Percentiles rank a stretch among this genome's conserved stretches.
Conservation (phyloP, 345 rosid species). For the Garcia nutans region DNA sequence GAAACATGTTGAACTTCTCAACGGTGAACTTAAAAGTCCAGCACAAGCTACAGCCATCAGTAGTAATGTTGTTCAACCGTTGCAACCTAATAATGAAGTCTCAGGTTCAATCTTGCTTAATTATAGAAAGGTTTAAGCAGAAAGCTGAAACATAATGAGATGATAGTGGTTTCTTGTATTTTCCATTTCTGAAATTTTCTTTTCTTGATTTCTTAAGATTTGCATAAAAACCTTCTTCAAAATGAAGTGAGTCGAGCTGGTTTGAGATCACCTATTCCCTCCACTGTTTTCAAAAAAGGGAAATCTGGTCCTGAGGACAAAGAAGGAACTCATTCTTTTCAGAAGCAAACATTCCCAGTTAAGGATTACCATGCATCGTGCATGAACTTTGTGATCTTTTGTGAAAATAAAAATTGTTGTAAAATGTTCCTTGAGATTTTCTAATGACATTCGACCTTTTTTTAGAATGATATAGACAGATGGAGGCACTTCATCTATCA, state of each 20-base stretch:
- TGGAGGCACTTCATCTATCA: constrained; percentile 23
- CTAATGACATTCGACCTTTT: constrained; percentile 34
- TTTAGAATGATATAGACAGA: constrained; percentile 49
- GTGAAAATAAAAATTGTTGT: background rate
- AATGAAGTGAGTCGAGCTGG: constrained; percentile 24
- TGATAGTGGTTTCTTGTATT: background rate
- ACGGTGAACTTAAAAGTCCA: constrained; percentile 31
- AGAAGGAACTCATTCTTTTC: constrained; percentile 18
- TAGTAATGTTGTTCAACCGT: constrained; percentile 17
- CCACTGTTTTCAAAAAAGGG: constrained; percentile 19
- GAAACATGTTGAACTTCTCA: constrained; percentile 57
- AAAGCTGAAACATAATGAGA: constrained; percentile 12
- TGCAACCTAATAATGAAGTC: constrained; percentile 23
- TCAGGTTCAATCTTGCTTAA: constrained; percentile 54
- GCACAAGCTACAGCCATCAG: constrained; percentile 22
- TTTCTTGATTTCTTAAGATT: constrained; percentile 41
- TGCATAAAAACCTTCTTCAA: constrained; percentile 20
- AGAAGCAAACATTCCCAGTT: constrained; percentile 41
- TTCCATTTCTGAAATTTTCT: constrained; percentile 13
- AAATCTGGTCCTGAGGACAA: constrained; percentile 23
- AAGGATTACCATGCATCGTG: constrained; percentile 36
- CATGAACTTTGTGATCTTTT: constrained; percentile 19
- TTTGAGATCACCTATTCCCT: background rate
- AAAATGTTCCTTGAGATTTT: constrained; percentile 12
- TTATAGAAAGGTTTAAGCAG: constrained; percentile 7